Percentiles rank a stretch among this genome's conserved stretches.
phyloP scores from a whole-genome alignment of 2,329 filamentous ascomycete genomes.

The Claviceps sp. region DNA sequence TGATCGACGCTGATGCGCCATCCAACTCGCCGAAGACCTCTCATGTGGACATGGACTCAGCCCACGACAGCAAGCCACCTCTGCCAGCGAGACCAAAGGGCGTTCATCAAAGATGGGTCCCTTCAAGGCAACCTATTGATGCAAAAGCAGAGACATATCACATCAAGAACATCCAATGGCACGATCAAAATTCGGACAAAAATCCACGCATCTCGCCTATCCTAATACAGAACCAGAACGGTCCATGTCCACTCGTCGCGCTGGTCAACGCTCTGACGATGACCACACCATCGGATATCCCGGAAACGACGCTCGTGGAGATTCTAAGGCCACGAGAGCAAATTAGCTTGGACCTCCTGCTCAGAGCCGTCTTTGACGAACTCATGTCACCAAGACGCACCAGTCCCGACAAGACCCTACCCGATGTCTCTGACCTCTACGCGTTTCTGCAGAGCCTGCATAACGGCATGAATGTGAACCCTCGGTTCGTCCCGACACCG shows the following conservation, averaged over 20 bases:
- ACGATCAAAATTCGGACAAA: slow-evolving; percentile 46
- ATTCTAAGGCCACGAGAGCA: slow-evolving; percentile 70
- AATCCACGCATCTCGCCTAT: slow-evolving; percentile 70
- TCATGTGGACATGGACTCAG: slow-evolving; percentile 3
- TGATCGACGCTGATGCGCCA: slow-evolving; percentile 31
- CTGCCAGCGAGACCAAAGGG: slow-evolving; percentile 24
- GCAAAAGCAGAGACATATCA: slow-evolving; percentile 66
- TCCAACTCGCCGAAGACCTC: slow-evolving; percentile 8
- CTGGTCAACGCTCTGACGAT: slow-evolving; percentile 85
- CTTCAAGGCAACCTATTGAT: slow-evolving; percentile 29
- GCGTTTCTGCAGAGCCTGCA: slow-evolving; percentile 77
- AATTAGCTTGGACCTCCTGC: slow-evolving; percentile 69
- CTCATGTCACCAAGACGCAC: slow-evolving; percentile 66
- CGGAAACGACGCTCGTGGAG: slow-evolving; percentile 60
- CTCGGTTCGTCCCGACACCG: slow-evolving; percentile 57
- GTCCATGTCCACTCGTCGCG: slow-evolving; percentile 83
- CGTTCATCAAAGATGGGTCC: slow-evolving; percentile 20
- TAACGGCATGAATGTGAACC: slow-evolving; percentile 97
- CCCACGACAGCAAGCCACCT: slow-evolving; percentile 16
- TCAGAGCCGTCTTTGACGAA: slow-evolving; percentile 88
- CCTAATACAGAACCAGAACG: slow-evolving; percentile 84
- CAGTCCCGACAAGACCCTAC: slow-evolving; percentile 49
- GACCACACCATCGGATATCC: slow-evolving; percentile 53
- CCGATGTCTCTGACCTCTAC: slow-evolving; percentile 81
- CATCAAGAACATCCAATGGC: slow-evolving; percentile 84